Evolutionary conservation across 108 stramenopile species (phyloP).

Genomic region (Seminavis robusta): DNA sequence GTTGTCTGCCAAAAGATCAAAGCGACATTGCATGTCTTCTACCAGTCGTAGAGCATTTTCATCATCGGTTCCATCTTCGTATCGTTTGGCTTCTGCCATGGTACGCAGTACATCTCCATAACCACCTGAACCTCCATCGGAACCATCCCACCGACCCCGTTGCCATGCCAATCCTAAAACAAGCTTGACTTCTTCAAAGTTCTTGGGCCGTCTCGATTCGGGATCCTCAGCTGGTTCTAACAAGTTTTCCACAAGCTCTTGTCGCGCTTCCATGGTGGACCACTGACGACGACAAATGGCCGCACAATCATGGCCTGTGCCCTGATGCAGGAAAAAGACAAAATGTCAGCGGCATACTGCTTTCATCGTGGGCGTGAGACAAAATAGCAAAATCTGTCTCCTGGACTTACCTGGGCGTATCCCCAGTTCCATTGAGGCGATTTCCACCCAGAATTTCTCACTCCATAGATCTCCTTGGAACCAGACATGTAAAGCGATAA

Average conservation of each 20-base stretch:
- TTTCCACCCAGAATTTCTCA: constrained; percentile 68
- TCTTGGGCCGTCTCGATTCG: constrained; percentile 7
- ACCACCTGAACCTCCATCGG: constrained; percentile 45
- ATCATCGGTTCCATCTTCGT: constrained; percentile 46
- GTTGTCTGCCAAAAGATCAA: constrained; percentile 19
- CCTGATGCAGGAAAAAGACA: no score
- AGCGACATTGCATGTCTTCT: constrained; percentile 54
- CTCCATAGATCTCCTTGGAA: constrained; percentile 58
- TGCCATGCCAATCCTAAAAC: constrained; percentile 71
- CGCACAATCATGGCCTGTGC: constrained; percentile 84
- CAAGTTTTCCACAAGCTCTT: constrained; percentile 41
- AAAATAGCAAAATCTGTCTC: no score
- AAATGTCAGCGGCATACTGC: no score
- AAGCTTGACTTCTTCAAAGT: constrained; percentile 80
- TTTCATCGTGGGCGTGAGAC: no score
- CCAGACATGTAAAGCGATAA: no score
- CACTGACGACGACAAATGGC: constrained; percentile 63
- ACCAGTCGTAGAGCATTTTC: constrained; percentile 36
- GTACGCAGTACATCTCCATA: constrained; percentile 53
- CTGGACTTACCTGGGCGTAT: no score
- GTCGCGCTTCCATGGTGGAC: constrained; percentile 27
- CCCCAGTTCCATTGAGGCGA: constrained; percentile 81
- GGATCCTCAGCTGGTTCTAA: constrained; percentile 15
- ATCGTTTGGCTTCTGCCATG: constrained; percentile 68
- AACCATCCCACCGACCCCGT: constrained; percentile 51